These are phyloP conservation scores for Hawksworthiomyces lignivorus DNA, from an alignment of 2,329 filamentous ascomycete genomes.

Conservation along the genomic window DNA sequence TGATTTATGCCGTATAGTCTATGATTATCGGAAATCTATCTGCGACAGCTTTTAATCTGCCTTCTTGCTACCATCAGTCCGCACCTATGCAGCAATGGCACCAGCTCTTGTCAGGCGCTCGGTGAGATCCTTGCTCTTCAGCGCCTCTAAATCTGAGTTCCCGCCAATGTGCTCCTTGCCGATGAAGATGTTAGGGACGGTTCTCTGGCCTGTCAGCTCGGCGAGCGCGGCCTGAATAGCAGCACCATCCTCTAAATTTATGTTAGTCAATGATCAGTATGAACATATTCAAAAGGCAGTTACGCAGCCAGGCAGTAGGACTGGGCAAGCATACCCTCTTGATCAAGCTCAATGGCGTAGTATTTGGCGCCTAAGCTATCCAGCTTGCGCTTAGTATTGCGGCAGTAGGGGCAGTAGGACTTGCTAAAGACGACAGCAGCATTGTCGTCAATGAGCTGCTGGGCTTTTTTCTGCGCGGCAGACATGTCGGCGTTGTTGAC, in stretches of 20 bases:
- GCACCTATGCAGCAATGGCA: conserved; percentile 19
- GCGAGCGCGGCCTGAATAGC: conserved; percentile 77
- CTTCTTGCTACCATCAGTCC: no score
- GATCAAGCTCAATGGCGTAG: conserved; percentile 66
- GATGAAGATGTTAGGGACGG: conserved; percentile 96
- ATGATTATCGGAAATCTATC: background rate
- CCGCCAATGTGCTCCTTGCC: conserved; percentile 85
- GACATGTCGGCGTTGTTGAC: conserved; percentile 60
- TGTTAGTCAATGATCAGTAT: conserved; percentile 12
- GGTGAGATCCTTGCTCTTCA: conserved; percentile 53
- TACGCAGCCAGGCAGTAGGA: no score
- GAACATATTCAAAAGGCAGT: background rate
- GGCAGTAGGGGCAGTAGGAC: conserved; percentile 93
- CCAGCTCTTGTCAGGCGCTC: conserved; percentile 34
- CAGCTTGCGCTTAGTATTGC: conserved; percentile 67
- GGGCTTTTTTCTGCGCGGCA: conserved; percentile 73
- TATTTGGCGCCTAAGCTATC: conserved; percentile 63
- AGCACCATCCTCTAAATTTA: conserved; percentile 63
- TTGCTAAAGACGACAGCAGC: conserved; percentile 93
- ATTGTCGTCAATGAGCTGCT: conserved; percentile 83
- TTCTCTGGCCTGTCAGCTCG: conserved; percentile 73
- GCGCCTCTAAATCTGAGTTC: conserved; percentile 76
- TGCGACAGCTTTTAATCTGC: no score
- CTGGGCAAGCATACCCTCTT: conserved; percentile 61
- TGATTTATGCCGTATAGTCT: no score